These are phyloP conservation scores for Calcarisporium arbuscula DNA, from an alignment of 2,329 filamentous ascomycete species.

Conservation along the genomic window DNA sequence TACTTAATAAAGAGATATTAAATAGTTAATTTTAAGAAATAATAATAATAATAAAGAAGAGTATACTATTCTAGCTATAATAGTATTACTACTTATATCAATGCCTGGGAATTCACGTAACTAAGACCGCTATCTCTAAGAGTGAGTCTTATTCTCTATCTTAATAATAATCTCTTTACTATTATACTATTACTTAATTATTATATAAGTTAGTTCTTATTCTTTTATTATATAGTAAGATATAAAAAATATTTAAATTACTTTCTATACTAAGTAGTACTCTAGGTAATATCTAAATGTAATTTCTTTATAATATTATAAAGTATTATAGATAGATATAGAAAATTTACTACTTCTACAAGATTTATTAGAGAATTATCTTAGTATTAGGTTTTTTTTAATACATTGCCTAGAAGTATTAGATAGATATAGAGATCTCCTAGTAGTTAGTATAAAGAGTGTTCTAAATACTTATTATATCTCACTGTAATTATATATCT, in stretches of 20 bases:
- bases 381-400: not conserved
- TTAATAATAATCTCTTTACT: too few species aligned
- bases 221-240: not conserved
- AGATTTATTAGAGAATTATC: not conserved
- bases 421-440: not conserved
- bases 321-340: not conserved
- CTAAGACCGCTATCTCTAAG: too few species aligned
- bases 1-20: too few species aligned
- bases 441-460: not conserved
- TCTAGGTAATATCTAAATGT: too few species aligned
- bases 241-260: not conserved
- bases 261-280: not conserved
- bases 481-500: not conserved
- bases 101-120: too few species aligned
- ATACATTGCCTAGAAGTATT: not conserved
- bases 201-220: not conserved
- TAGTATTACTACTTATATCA: too few species aligned
- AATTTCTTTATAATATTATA: too few species aligned
- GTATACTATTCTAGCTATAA: too few species aligned
- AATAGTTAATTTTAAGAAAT: too few species aligned
- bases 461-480: not conserved
- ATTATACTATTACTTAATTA: too few species aligned
- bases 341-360: conserved; percentile 1
- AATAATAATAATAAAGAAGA: too few species aligned
- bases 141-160: too few species aligned